These are phyloP conservation scores for Strobilomyces echinocephalus DNA, from an alignment of 768 basidiomycete genomes.

Conservation along the genomic window DNA sequence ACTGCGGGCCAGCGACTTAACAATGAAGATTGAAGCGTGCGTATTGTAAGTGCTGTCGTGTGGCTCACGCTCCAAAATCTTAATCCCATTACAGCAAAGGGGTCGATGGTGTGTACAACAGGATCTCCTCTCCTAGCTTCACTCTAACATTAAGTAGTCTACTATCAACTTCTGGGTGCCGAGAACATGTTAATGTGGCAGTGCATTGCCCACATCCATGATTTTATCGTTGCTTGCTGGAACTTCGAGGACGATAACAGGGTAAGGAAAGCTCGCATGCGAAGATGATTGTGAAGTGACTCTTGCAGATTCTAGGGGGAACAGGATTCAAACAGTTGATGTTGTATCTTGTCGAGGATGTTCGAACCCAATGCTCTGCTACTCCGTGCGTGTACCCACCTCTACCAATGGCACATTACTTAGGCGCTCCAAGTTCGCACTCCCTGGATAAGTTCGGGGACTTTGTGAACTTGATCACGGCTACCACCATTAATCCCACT, in stretches of 20 bases:
- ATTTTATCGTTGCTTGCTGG: slow-evolving; percentile 7
- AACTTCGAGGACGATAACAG: slow-evolving; percentile 1
- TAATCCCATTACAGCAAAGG: slow-evolving; percentile 2
- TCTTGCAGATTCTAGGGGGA: neutral
- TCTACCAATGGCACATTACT: neutral
- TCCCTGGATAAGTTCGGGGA: neutral
- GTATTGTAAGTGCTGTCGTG: neutral
- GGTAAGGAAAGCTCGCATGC: neutral
- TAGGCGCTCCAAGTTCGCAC: neutral
- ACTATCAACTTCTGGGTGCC: neutral
- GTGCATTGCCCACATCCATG: slow-evolving; percentile 4
- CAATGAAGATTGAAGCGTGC: slow-evolving; percentile 3
- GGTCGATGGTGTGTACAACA: neutral
- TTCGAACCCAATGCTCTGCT: neutral
- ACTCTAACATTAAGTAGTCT: neutral
- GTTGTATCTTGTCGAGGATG: neutral
- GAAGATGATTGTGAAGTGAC: neutral
- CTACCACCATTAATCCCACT: neutral
- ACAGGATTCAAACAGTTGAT: neutral
- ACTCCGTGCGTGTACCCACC: neutral
- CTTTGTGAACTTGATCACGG: slow-evolving; percentile 1
- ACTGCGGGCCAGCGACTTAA: neutral
- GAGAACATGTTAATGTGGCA: neutral
- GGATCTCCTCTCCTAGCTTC: no score
- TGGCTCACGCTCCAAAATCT: neutral